phyloP scores from a whole-genome alignment of 371 early-diverging fungal species.

The Saksenaea vasiformis region DNA sequence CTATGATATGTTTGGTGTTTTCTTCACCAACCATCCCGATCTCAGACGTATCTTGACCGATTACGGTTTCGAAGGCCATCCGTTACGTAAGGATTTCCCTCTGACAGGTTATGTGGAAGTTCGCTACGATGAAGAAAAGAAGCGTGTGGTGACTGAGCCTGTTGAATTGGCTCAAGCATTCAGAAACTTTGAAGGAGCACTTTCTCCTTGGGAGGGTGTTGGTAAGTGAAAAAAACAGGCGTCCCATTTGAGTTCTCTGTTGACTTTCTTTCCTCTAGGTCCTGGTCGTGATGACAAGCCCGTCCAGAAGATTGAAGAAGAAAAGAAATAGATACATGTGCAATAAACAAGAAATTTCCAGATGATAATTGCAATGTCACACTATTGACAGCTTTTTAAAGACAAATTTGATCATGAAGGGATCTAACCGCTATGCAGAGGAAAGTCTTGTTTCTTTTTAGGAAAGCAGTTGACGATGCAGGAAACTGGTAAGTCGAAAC shows the following conservation, averaged over 20 bases:
- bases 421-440: too few species aligned
- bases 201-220: constrained; percentile 89
- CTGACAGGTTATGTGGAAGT: constrained; percentile 95
- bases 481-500: too few species aligned
- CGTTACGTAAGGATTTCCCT: constrained; percentile 98
- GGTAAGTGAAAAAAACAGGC: constrained; percentile 37
- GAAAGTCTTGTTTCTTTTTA: too few species aligned
- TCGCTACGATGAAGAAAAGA: constrained; percentile 96
- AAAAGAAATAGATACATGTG: neutral
- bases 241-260: neutral
- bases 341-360: neutral
- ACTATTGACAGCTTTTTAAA: too few species aligned
- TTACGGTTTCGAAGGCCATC: constrained; percentile 98
- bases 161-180: constrained; percentile 96
- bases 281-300: constrained; percentile 3
- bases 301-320: neutral
- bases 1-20: constrained; percentile 98
- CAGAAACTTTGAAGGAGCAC: constrained; percentile 88
- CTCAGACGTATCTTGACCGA: constrained; percentile 96
- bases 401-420: too few species aligned
- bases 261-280: neutral
- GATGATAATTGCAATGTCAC: neutral
- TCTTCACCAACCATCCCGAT: constrained; percentile 96
- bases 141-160: constrained; percentile 93
- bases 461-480: too few species aligned